These are phyloP conservation scores for Solanum habrochaites DNA, from an alignment of 257 asterid species.

Conservation along the genomic window DNA sequence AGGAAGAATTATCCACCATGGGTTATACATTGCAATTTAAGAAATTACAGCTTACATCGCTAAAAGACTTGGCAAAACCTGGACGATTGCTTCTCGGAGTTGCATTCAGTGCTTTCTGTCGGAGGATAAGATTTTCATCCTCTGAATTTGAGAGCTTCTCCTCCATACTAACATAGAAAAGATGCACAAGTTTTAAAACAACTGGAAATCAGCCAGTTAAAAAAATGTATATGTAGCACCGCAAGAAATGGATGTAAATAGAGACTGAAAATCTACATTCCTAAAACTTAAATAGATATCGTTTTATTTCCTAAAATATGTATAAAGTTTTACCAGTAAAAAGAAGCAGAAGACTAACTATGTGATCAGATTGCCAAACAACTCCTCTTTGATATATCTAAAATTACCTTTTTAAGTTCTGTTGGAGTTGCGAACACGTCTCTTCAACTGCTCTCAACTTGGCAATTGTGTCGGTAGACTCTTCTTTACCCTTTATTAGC, in stretches of 20 bases:
- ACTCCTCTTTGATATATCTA: slow-evolving; percentile 2
- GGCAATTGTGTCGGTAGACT: slow-evolving; percentile 34
- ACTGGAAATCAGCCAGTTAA: neutral
- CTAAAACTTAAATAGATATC: neutral
- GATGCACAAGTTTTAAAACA: neutral
- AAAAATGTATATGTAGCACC: slow-evolving; percentile 2
- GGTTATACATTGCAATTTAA: neutral
- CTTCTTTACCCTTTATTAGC: slow-evolving; percentile 62
- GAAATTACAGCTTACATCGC: slow-evolving; percentile 51
- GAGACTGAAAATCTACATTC: neutral
- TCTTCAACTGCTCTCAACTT: slow-evolving; percentile 77
- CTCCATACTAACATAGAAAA: slow-evolving; percentile 56
- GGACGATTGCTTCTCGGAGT: slow-evolving; percentile 69
- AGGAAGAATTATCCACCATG: neutral
- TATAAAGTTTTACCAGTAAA: neutral
- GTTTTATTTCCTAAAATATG: neutral
- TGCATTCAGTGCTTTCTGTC: slow-evolving; percentile 60
- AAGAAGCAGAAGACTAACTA: neutral
- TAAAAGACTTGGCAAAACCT: slow-evolving; percentile 52
- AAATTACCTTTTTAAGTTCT: slow-evolving; percentile 56
- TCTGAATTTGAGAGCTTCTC: slow-evolving; percentile 64
- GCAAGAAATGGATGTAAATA: neutral
- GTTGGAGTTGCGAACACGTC: slow-evolving; percentile 54
- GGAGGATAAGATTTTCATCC: slow-evolving; percentile 69
- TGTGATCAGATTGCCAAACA: neutral